Conservation (phyloP, 257 asterid species). For the Cinchona pubescens region DNA sequence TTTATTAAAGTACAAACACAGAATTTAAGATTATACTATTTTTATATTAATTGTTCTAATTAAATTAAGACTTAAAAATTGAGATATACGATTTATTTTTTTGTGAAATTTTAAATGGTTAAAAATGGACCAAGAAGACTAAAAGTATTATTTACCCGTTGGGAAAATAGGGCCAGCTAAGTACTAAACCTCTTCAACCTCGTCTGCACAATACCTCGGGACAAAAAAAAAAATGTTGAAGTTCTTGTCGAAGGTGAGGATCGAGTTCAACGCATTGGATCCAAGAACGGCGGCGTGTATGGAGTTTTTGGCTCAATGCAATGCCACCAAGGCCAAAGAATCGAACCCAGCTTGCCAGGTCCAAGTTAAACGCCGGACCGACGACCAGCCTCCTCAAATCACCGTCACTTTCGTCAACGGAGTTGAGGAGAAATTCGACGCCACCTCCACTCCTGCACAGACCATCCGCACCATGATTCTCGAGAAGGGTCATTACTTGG, state of each 20-base stretch:
- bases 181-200: no score
- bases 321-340: slow-evolving; percentile 82
- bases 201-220: background rate
- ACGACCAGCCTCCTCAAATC: slow-evolving; percentile 80
- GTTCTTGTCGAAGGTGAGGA: slow-evolving; percentile 81
- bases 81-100: no score
- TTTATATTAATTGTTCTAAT: no score
- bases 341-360: slow-evolving; percentile 87
- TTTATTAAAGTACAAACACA: no score
- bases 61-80: no score
- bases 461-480: slow-evolving; percentile 74
- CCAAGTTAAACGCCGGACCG: slow-evolving; percentile 91
- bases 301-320: slow-evolving; percentile 95
- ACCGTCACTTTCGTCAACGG: slow-evolving; percentile 89
- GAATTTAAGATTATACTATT: no score
- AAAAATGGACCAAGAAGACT: no score
- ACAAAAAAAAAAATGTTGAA: slow-evolving; percentile 53
- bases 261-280: slow-evolving; percentile 93
- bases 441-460: slow-evolving; percentile 81
- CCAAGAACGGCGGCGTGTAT: slow-evolving; percentile 81
- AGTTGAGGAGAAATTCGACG: slow-evolving; percentile 77
- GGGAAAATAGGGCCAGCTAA: no score
- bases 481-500: slow-evolving; percentile 79
- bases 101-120: no score
- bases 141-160: no score